A percentile compares a stretch with the other conserved stretches of the same genome.
Conservation (phyloP, 306 rosid genomes). For the Fragaria vesca region DNA sequence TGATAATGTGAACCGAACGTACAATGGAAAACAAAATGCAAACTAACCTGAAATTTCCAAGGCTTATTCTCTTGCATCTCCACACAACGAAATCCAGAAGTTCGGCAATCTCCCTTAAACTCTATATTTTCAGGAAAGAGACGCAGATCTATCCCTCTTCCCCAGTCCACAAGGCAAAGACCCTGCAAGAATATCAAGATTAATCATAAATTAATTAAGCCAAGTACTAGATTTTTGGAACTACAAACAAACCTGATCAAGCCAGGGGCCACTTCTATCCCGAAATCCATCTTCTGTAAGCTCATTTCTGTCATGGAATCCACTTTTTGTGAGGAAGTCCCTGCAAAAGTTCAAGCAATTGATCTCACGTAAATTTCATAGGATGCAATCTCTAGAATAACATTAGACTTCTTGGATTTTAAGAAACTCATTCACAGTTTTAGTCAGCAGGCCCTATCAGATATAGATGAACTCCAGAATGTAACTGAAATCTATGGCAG, state of each 20-base stretch:
- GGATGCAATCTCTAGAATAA: not conserved
- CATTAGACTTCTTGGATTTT: not conserved
- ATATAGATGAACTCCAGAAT: not conserved
- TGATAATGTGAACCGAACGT: slow-evolving; percentile 18
- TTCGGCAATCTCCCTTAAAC: slow-evolving; percentile 78
- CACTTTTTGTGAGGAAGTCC: slow-evolving; percentile 45
- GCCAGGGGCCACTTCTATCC: slow-evolving; percentile 73
- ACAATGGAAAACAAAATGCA: slow-evolving; percentile 13
- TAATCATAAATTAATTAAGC: slow-evolving; percentile 16
- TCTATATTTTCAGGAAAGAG: slow-evolving; percentile 66
- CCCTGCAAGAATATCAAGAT: slow-evolving; percentile 51
- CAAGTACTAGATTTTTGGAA: slow-evolving; percentile 16
- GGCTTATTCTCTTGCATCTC: slow-evolving; percentile 82
- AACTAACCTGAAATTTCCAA: slow-evolving; percentile 84
- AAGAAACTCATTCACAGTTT: not conserved
- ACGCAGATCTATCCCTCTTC: slow-evolving; percentile 81
- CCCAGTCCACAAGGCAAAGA: slow-evolving; percentile 98
- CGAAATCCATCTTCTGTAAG: slow-evolving; percentile 53
- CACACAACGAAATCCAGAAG: slow-evolving; percentile 92
- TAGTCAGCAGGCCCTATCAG: not conserved
- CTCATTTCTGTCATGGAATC: slow-evolving; percentile 46
- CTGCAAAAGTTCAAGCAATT: slow-evolving; percentile 17
- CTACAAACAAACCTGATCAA: slow-evolving; percentile 61
- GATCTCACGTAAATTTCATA: not conserved
- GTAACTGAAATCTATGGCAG: not conserved